Evolutionary conservation across 2,329 filamentous ascomycete species (phyloP).

Genomic region (Trichoderma simmonsii): DNA sequence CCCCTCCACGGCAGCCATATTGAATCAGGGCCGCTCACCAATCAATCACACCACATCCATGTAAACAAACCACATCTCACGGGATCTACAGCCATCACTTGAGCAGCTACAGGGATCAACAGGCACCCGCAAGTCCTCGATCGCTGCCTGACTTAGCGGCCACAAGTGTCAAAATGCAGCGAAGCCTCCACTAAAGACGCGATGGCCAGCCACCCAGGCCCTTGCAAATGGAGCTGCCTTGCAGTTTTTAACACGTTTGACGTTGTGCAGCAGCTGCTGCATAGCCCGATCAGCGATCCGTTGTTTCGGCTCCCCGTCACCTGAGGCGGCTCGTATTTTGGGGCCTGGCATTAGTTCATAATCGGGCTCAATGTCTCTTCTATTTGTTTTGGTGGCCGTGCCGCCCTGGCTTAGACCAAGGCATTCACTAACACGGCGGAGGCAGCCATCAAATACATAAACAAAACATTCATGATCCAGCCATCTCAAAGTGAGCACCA

Average conservation of each 20-base stretch:
- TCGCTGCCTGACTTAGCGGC: constrained; percentile 12
- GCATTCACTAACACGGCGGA: neutral
- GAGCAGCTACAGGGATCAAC: neutral
- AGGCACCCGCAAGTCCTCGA: constrained; percentile 11
- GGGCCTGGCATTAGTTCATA: neutral
- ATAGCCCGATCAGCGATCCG: neutral
- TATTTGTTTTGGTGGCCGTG: neutral
- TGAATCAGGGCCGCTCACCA: neutral
- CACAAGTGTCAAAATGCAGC: neutral
- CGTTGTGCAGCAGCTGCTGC: neutral
- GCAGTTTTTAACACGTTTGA: neutral
- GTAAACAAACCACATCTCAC: neutral
- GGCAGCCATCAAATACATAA: constrained; percentile 4
- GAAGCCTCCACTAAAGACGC: neutral
- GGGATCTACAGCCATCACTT: neutral
- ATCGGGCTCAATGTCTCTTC: neutral
- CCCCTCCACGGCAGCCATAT: neutral
- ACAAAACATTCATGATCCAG: neutral
- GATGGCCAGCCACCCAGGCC: neutral
- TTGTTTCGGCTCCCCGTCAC: neutral
- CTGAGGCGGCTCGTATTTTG: neutral
- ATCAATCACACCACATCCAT: neutral
- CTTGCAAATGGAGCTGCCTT: constrained; percentile 12
- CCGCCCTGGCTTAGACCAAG: neutral
- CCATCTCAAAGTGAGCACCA: neutral